Percentiles rank a stretch among this genome's conserved stretches.
phyloP scores from a whole-genome alignment of 2,329 filamentous ascomycete species.

The Rutstroemia sydowiana region DNA sequence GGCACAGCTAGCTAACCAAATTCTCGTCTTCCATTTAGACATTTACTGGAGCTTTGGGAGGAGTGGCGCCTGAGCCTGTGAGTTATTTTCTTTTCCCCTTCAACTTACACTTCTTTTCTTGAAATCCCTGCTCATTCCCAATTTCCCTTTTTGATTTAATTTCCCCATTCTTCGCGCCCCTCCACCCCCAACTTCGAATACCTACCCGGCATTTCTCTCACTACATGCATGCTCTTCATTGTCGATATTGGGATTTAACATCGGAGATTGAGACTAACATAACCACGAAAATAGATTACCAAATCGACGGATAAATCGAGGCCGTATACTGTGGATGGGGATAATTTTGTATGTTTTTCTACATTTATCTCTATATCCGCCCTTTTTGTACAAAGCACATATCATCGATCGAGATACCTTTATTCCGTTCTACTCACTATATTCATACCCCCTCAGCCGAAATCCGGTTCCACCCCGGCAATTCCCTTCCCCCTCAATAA shows the following conservation, averaged over 20 bases:
- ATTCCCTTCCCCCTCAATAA: no score
- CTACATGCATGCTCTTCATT: neutral
- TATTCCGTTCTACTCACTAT: no score
- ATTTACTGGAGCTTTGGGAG: conserved; percentile 5
- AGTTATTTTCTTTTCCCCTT: neutral
- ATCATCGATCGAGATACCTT: neutral
- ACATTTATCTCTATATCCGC: neutral
- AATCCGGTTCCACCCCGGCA: no score
- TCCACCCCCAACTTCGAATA: no score
- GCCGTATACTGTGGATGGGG: neutral
- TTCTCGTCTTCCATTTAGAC: neutral
- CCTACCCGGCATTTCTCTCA: neutral
- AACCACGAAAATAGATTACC: neutral
- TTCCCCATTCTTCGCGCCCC: no score
- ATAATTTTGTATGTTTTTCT: conserved; percentile 6
- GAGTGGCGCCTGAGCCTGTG: conserved; percentile 3
- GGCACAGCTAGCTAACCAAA: neutral
- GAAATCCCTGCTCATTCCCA: no score
- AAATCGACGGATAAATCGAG: conserved; percentile 2
- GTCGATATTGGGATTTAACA: neutral
- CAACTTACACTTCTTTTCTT: no score
- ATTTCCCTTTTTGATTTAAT: neutral
- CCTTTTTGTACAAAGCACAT: neutral
- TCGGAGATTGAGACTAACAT: neutral
- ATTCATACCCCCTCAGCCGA: no score